Percentiles rank a stretch among this genome's conserved stretches.
phyloP scores from a whole-genome alignment of 805 yeast species.

The Candida easanensis region DNA sequence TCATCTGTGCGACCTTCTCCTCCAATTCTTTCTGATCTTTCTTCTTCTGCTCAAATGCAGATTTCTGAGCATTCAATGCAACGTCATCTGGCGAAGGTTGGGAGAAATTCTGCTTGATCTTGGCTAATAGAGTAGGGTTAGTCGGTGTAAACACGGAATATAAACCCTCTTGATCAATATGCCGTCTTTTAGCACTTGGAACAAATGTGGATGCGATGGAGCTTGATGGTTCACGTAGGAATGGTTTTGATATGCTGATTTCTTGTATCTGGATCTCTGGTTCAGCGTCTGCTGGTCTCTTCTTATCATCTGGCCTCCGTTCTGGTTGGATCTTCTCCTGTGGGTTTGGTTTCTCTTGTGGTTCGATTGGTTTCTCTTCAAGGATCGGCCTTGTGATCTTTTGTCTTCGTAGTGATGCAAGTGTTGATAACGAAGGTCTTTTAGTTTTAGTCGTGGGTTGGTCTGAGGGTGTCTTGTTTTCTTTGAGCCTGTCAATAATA shows the following conservation, averaged over 20 bases:
- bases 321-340: background rate
- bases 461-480: background rate
- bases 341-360: slow-evolving; percentile 2
- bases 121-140: slow-evolving; percentile 34
- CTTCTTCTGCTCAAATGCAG: slow-evolving; percentile 38
- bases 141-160: slow-evolving; percentile 37
- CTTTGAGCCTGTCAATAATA: slow-evolving; percentile 23
- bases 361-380: background rate
- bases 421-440: slow-evolving; percentile 1
- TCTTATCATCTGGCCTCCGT: too few species aligned
- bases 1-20: slow-evolving; percentile 18
- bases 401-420: slow-evolving; percentile 1
- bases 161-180: slow-evolving; percentile 25
- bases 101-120: slow-evolving; percentile 49
- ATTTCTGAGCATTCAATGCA: slow-evolving; percentile 55
- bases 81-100: slow-evolving; percentile 84
- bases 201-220: slow-evolving; percentile 7
- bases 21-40: slow-evolving; percentile 23
- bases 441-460: background rate
- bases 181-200: slow-evolving; percentile 20
- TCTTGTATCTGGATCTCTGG: slow-evolving; percentile 5
- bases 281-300: background rate
- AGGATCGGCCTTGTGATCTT: too few species aligned
- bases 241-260: slow-evolving; percentile 1
- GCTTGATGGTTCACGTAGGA: slow-evolving; percentile 1